Evolutionary conservation across 345 rosid genomes (phyloP).

Genomic region (Psidium guajava): DNA sequence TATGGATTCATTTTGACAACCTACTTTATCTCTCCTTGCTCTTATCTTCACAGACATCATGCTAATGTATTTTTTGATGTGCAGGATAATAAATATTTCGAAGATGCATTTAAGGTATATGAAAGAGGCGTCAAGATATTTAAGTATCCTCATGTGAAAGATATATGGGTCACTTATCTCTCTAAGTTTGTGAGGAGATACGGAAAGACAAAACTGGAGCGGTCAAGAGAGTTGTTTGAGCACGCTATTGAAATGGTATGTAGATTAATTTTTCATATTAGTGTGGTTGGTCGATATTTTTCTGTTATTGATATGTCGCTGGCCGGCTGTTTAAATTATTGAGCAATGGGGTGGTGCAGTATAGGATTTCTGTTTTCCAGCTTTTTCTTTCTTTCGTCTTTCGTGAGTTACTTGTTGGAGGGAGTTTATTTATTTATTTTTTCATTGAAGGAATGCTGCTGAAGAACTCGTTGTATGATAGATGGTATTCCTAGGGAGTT

Average conservation of each 20-base stretch:
- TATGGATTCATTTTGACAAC: conserved; percentile 7
- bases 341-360: background rate
- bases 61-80: background rate
- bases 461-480: background rate
- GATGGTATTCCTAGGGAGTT: background rate
- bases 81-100: conserved; percentile 83
- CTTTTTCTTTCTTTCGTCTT: background rate
- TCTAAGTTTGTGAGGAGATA: conserved; percentile 87
- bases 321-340: background rate
- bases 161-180: conserved; percentile 87
- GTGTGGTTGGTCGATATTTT: background rate
- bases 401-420: background rate
- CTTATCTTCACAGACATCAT: background rate
- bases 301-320: background rate
- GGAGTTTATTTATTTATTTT: background rate
- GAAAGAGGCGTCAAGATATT: conserved; percentile 97
- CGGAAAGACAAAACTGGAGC: conserved; percentile 81
- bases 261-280: background rate
- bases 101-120: conserved; percentile 98
- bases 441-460: background rate
- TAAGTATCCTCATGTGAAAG: conserved; percentile 96
- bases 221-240: conserved; percentile 89
- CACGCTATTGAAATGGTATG: conserved; percentile 83
- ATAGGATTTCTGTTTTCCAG: background rate
- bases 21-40: background rate